These are phyloP conservation scores for Solanum peruvianum DNA, from an alignment of 257 asterid genomes.

Conservation along the genomic window DNA sequence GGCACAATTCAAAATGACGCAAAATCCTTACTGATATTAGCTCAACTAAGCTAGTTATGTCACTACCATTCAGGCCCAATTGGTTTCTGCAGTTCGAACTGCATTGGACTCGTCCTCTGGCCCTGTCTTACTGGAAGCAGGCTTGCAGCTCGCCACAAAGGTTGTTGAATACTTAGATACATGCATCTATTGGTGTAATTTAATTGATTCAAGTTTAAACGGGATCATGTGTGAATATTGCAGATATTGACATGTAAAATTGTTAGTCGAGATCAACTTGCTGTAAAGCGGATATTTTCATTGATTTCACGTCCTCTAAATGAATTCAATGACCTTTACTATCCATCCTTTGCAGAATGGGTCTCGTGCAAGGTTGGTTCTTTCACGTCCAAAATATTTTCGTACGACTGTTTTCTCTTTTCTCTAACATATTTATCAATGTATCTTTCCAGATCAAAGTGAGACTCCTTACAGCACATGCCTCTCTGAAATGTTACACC, in stretches of 20 bases:
- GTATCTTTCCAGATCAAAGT: constrained; percentile 66
- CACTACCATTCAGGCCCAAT: constrained; percentile 58
- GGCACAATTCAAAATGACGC: not conserved
- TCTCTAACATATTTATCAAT: constrained; percentile 9
- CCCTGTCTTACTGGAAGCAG: constrained; percentile 89
- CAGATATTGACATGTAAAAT: constrained; percentile 97
- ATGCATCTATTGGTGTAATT: constrained; percentile 1
- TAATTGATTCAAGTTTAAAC: constrained; percentile 11
- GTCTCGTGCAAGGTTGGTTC: constrained; percentile 90
- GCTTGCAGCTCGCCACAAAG: constrained; percentile 92
- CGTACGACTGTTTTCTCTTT: not conserved
- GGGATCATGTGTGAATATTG: constrained; percentile 16
- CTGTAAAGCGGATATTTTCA: constrained; percentile 90
- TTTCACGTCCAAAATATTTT: not conserved
- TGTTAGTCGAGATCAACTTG: constrained; percentile 87
- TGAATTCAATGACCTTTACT: constrained; percentile 82
- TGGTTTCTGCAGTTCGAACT: constrained; percentile 95
- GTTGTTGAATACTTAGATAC: constrained; percentile 20
- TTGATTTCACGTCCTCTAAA: constrained; percentile 87
- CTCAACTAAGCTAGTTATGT: not conserved
- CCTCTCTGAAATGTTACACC: constrained; percentile 85
- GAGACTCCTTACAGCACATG: constrained; percentile 92
- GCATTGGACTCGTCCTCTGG: constrained; percentile 73
- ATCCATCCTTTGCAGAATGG: constrained; percentile 99
- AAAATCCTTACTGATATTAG: not conserved